Conservation (phyloP, 257 asterid species). For the Plectranthus barbatus region DNA sequence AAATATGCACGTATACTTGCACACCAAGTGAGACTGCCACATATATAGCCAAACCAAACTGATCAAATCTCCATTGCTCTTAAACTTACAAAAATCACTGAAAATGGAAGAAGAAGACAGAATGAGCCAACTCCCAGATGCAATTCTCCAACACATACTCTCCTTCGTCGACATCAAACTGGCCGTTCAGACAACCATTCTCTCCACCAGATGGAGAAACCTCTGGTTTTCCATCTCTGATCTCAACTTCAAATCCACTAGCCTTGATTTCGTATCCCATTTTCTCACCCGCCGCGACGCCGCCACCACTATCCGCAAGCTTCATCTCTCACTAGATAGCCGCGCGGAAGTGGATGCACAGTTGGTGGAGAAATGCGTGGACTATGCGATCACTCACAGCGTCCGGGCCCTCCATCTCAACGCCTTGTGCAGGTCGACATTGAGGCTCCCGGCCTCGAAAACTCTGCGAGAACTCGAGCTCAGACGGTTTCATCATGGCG, state of each 20-base stretch:
- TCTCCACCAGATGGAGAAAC: slow-evolving; percentile 15
- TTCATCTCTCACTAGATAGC: background rate
- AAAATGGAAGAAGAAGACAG: too few relatives aligned
- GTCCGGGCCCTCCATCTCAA: slow-evolving; percentile 12
- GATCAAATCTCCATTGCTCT: background rate
- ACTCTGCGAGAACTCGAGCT: too few relatives aligned
- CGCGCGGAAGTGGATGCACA: background rate
- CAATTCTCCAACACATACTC: slow-evolving; percentile 10
- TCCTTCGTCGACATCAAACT: too few relatives aligned
- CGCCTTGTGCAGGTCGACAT: background rate
- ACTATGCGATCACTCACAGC: slow-evolving; percentile 13
- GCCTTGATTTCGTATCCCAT: background rate
- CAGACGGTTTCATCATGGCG: background rate
- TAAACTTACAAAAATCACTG: background rate
- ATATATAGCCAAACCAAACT: too few relatives aligned
- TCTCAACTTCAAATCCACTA: background rate
- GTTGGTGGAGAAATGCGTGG: slow-evolving; percentile 7
- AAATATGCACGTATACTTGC: too few relatives aligned
- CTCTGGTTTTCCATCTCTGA: slow-evolving; percentile 12
- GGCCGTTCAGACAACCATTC: too few relatives aligned
- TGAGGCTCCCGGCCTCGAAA: background rate
- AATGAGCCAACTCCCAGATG: slow-evolving; percentile 22
- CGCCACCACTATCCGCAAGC: background rate
- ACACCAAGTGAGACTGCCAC: too few relatives aligned
- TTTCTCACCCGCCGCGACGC: slow-evolving; percentile 12